phyloP scores from a whole-genome alignment of 176 grass and related monocot genomes.

The Musa acuminata region DNA sequence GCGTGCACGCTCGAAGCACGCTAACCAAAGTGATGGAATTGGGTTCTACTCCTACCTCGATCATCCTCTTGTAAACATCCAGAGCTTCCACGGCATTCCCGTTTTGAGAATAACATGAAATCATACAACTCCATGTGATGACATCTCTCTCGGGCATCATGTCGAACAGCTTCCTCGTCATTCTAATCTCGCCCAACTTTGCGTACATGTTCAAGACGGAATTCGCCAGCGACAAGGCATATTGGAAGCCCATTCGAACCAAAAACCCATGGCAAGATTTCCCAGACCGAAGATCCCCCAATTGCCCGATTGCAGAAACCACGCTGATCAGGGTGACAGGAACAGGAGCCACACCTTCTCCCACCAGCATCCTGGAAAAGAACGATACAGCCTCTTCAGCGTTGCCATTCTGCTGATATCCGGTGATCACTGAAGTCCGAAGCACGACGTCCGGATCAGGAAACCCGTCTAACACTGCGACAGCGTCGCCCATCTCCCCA shows the following conservation, averaged over 20 bases:
- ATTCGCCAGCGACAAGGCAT: conserved; percentile 37
- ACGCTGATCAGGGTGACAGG: conserved; percentile 58
- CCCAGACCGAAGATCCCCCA: conserved; percentile 34
- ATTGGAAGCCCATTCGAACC: conserved; percentile 34
- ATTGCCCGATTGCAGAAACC: conserved; percentile 26
- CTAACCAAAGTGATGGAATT: conserved; percentile 49
- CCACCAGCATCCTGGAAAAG: conserved; percentile 35
- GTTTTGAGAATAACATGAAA: conserved; percentile 46
- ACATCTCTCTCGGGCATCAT: conserved; percentile 34
- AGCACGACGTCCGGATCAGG: conserved; percentile 52
- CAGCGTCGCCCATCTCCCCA: conserved; percentile 33
- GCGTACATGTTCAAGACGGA: conserved; percentile 45
- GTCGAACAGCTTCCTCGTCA: conserved; percentile 33
- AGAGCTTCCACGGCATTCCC: conserved; percentile 19
- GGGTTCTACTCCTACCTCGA: conserved; percentile 27
- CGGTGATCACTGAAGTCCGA: conserved; percentile 47
- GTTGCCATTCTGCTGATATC: conserved; percentile 46
- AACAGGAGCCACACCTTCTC: conserved; percentile 19
- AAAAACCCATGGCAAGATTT: conserved; percentile 47
- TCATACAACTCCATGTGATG: conserved; percentile 25
- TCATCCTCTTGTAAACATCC: conserved; percentile 44
- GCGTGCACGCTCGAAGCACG: conserved; percentile 43
- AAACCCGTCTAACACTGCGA: conserved; percentile 31
- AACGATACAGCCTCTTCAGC: conserved; percentile 43
- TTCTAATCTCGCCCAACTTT: conserved; percentile 21